Conservation (phyloP, 805 yeast genomes). For the Yamadazyma sp. region DNA sequence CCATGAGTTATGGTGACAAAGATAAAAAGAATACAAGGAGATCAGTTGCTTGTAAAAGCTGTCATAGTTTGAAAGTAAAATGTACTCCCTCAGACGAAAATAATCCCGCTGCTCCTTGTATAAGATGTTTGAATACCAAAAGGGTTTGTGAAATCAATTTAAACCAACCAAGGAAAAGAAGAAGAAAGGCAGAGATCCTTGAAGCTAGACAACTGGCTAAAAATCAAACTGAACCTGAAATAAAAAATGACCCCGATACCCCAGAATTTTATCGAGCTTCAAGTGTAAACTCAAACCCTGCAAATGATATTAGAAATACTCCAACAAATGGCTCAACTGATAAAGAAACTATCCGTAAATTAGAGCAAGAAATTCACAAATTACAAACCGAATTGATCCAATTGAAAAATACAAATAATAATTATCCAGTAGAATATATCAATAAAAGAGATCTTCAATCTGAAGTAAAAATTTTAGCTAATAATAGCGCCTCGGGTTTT, state of each 20-base stretch:
- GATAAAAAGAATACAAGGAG: constrained; percentile 26
- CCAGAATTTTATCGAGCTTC: not conserved
- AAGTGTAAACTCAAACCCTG: not conserved
- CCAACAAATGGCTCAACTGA: too few relatives aligned
- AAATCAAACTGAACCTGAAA: not conserved
- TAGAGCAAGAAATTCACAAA: not conserved
- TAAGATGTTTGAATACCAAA: constrained; percentile 64
- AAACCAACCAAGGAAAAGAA: constrained; percentile 52
- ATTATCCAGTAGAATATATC: constrained; percentile 9
- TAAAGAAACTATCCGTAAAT: constrained; percentile 1
- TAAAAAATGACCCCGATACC: not conserved
- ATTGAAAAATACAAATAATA: constrained; percentile 11
- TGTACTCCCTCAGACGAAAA: constrained; percentile 69
- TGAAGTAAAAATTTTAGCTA: constrained; percentile 37
- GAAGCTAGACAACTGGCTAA: constrained; percentile 9
- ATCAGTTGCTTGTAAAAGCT: constrained; percentile 64
- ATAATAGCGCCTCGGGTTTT: constrained; percentile 29
- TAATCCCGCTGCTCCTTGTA: constrained; percentile 65
- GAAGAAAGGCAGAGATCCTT: constrained; percentile 29
- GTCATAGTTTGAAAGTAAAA: constrained; percentile 80
- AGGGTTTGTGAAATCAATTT: constrained; percentile 66
- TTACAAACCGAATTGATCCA: constrained; percentile 1
- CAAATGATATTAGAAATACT: too few relatives aligned
- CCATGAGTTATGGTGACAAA: not conserved
- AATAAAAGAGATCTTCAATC: constrained; percentile 37